Evolutionary conservation across 306 rosid species (phyloP).

Genomic region (Dalbergia cochinchinensis): DNA sequence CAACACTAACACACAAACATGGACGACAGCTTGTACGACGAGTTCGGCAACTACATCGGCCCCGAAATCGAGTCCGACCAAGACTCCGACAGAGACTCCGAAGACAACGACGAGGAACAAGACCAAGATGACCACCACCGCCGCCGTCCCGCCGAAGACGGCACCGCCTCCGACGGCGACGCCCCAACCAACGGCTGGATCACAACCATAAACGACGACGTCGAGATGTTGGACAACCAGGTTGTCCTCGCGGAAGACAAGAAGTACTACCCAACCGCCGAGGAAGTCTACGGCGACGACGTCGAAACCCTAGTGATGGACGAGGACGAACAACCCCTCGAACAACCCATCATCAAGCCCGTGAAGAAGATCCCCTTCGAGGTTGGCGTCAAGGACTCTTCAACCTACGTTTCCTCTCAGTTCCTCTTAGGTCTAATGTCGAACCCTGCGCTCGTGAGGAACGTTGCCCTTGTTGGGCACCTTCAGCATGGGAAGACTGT

Average conservation of each 20-base stretch:
- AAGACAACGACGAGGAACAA: slow-evolving; percentile 46
- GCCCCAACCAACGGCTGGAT: slow-evolving; percentile 80
- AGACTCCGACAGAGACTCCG: slow-evolving; percentile 83
- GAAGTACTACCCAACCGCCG: slow-evolving; percentile 94
- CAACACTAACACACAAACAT: slow-evolving; percentile 39
- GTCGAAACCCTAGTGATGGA: slow-evolving; percentile 98
- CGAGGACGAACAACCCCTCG: slow-evolving; percentile 90
- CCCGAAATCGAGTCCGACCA: slow-evolving; percentile 94
- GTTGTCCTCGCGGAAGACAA: slow-evolving; percentile 95
- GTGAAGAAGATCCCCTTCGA: slow-evolving; percentile 83
- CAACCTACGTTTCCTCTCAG: slow-evolving; percentile 83
- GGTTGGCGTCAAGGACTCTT: slow-evolving; percentile 96
- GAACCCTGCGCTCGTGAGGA: slow-evolving; percentile 79
- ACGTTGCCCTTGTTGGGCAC: slow-evolving; percentile 93
- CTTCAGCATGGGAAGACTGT: slow-evolving; percentile 97
- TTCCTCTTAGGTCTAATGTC: slow-evolving; percentile 95
- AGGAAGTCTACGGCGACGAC: slow-evolving; percentile 95
- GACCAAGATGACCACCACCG: slow-evolving; percentile 32
- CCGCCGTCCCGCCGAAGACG: slow-evolving; percentile 52
- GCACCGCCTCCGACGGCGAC: slow-evolving; percentile 68
- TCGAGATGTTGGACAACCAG: slow-evolving; percentile 86
- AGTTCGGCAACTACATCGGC: slow-evolving; percentile 97
- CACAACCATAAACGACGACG: slow-evolving; percentile 56
- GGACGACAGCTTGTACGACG: slow-evolving; percentile 97
- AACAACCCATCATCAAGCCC: slow-evolving; percentile 83